Evolutionary conservation across 257 asterid species (phyloP).

Genomic region (Nicotiana tomentosiformis): DNA sequence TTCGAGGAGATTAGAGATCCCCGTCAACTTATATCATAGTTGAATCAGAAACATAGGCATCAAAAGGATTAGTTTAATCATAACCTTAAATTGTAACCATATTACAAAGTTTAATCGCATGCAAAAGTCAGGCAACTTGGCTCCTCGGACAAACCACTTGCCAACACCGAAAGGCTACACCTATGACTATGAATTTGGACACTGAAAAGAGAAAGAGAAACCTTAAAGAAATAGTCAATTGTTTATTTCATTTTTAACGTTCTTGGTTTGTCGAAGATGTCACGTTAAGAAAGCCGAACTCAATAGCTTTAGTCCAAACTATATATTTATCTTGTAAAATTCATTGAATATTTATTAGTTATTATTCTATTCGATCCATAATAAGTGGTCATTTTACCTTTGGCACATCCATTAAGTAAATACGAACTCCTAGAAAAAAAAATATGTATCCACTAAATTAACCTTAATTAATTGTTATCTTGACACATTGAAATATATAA

Average conservation of each 20-base stretch:
- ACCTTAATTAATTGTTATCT: too few species aligned
- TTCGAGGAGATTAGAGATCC: slow-evolving; percentile 40
- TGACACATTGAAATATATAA: too few species aligned
- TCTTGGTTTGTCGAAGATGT: not conserved
- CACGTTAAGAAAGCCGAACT: not conserved
- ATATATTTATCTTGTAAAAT: too few species aligned
- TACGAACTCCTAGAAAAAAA: too few species aligned
- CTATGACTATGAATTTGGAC: not conserved
- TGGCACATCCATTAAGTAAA: too few species aligned
- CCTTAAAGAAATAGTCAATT: not conserved
- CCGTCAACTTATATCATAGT: slow-evolving; percentile 13
- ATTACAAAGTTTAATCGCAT: slow-evolving; percentile 12
- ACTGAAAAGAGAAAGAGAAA: not conserved
- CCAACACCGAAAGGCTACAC: not conserved
- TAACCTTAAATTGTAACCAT: slow-evolving; percentile 5
- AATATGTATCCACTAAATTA: too few species aligned
- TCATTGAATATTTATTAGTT: too few species aligned
- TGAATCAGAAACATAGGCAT: slow-evolving; percentile 28
- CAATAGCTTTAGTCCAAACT: too few species aligned
- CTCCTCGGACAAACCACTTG: slow-evolving; percentile 2
- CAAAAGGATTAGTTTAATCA: not conserved
- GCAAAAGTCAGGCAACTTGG: slow-evolving; percentile 15
- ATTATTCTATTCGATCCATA: too few species aligned
- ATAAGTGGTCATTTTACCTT: too few species aligned
- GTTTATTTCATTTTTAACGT: not conserved